Percentiles rank a stretch among this genome's conserved stretches.
phyloP scores from a whole-genome alignment of 805 yeast genomes.

The Starmerella tilneyi region DNA sequence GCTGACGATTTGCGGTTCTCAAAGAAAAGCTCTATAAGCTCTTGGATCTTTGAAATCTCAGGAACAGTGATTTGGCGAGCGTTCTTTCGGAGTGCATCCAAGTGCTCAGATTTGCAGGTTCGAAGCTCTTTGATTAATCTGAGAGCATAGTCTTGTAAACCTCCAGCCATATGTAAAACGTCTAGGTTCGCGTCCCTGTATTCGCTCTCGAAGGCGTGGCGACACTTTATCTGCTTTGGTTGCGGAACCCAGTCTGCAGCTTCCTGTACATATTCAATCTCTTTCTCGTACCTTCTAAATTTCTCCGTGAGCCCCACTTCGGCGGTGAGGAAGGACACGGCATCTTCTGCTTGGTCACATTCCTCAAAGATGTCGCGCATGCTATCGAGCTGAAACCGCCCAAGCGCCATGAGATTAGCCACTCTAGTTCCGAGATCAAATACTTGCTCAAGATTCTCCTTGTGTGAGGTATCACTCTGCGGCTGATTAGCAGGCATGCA shows the following conservation, averaged over 20 bases:
- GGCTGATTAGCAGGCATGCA: background rate
- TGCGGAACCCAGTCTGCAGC: background rate
- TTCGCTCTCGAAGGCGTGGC: background rate
- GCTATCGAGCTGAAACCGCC: background rate
- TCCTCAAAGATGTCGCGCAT: conserved; percentile 3
- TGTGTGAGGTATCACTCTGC: background rate
- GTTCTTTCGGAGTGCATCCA: background rate
- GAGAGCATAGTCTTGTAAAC: no score
- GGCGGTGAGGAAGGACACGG: conserved; percentile 4
- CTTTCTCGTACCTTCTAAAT: background rate
- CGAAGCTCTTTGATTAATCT: no score
- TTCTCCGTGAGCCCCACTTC: conserved; percentile 5
- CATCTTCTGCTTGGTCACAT: background rate
- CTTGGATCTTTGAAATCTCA: background rate
- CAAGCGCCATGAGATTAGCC: background rate
- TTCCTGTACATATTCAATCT: background rate
- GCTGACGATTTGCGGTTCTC: background rate
- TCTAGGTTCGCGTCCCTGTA: no score
- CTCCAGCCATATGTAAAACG: no score
- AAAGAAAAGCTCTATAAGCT: background rate
- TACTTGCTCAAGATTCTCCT: no score
- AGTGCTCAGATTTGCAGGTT: no score
- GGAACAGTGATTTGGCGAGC: background rate
- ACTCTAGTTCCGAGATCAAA: background rate
- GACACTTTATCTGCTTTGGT: background rate